Base-by-base conservation (phyloP, 306 rosid species). In the Rubus parviflorus region DNA sequence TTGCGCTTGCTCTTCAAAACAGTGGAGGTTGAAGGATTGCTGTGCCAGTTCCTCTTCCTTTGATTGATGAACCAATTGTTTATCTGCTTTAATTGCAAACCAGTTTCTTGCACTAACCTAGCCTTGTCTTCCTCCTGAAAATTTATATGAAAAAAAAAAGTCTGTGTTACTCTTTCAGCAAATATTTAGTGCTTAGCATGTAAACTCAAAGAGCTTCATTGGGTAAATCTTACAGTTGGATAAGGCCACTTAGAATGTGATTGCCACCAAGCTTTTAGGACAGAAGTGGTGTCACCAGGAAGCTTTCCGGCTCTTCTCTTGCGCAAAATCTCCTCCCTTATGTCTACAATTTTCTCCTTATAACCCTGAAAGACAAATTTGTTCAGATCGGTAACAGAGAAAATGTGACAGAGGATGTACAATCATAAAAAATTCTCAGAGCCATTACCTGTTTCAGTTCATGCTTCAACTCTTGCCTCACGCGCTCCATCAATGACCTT, bases 251-350 rank as follows among this genome's bases (percentile, higher is more conserved):
- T 92, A 41, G 98, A 81, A 84, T 95, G 99, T 77, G 97, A 86
- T 79, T 90, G 93, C 99, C 99, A 95, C 99, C 99, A 95, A 78
- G 90, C 80, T 81, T 95, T 95, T 30, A 95, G 86, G 49, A 95
- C 99, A 17, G 99, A 95, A 78, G 99, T 95, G 1, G 99, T 95
- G 87, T 95, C 97, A 19, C 99, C 97, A 7, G 99, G 99, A 87
- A 92, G 99, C 77, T 95, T 95, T 79, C 99, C 99, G 1, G 99
- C 99, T 85, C 99, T 89, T 81, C 99, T 95, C 92, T 95, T 95
- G 73, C 99, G 90, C 83, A 95, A 77, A 79, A 95, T 95, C 75
- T 95, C 99, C 86, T 95, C 99, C 80, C 99, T 83, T 66, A 95
- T 92, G 83, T 92, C 99, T 60, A 95, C 98, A 77, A 95, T 95